Base-by-base conservation (phyloP, 805 yeast genomes). In the Candida berthetii region DNA sequence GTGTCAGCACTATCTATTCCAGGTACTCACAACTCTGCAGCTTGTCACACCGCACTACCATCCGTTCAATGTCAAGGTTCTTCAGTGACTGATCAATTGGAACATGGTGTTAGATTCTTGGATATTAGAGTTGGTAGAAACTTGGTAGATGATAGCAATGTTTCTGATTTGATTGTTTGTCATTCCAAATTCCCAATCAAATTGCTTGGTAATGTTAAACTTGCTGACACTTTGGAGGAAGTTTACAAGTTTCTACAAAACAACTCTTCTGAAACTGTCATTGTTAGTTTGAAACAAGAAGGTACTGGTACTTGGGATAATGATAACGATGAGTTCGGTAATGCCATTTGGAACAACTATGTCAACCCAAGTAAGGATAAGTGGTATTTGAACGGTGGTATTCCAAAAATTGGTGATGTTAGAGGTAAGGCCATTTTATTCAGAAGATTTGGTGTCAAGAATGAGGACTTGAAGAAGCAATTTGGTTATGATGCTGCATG, bases 11-110 rank as follows among this genome's bases (percentile, higher is more conserved):
- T 85, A 40, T 67, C 90, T 0, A 66, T 85, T 39, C 89, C 91
- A 9, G 93, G 93, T n/a, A 84, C 91, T n/a, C 93, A 85, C 64
- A 84, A 85, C 57, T 72, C 86, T 34, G 87, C 84, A 13, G 91
- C 91, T 6, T 78, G 74, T 50, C 80, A 81, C 56, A 65, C 73
- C 7, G 82, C 90, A 2, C 49, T 82, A 36, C 91, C 91, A 24
- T 77, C 87, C 0, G 90, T 85, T 25, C 82, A 79, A 55, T 85
- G 93, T 58, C 93, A 85, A 58, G 83, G 78, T 15, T 74, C 68
- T 7, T 60, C 77, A 1, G 68, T 85, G 38, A 60, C 70, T 2
- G 76, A 74, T 3, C 93, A 85, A 60, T 72, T 85, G 64, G 61
- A 72, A 40, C 68, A 84, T 50, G 93, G 93, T 13, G 82, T 85